Conservation (phyloP, 2,329 filamentous ascomycete genomes). For the Parasarocladium wereldwijsianum region DNA sequence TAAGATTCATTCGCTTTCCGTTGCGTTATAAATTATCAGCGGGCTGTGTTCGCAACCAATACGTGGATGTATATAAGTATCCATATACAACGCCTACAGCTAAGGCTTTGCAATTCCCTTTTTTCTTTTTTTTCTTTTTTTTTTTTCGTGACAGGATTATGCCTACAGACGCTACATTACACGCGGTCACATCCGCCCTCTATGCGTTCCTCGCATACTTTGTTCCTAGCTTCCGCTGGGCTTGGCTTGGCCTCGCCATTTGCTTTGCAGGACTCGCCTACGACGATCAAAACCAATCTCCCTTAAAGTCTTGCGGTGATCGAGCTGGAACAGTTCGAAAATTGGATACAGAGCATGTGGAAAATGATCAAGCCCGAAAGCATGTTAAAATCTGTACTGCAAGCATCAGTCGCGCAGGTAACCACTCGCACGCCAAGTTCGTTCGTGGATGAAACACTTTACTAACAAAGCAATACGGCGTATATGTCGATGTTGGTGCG, state of each 20-base stretch:
- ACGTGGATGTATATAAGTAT: background rate
- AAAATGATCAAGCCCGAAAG: constrained; percentile 4
- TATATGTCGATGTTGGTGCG: background rate
- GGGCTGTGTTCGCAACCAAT: constrained; percentile 1
- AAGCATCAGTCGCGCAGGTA: constrained; percentile 2
- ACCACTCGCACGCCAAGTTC: constrained; percentile 1
- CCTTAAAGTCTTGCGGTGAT: constrained; percentile 3
- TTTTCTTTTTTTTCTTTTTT: too few relatives aligned
- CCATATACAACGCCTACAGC: background rate
- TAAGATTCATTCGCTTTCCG: constrained; percentile 1
- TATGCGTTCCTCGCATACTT: constrained; percentile 4
- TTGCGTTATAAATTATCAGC: background rate
- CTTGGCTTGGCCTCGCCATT: constrained; percentile 4
- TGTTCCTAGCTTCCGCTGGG: constrained; percentile 3
- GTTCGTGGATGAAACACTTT: constrained; percentile 1
- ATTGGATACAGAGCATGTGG: constrained; percentile 3
- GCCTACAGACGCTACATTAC: constrained; percentile 4
- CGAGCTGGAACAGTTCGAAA: constrained; percentile 4
- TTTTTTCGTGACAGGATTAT: constrained; percentile 1
- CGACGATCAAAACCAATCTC: constrained; percentile 3
- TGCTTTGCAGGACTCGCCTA: constrained; percentile 4
- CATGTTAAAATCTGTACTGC: constrained; percentile 7
- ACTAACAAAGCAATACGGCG: constrained; percentile 1
- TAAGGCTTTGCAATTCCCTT: background rate
- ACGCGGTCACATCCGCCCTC: constrained; percentile 2